Conservation (phyloP, 768 basidiomycete species). For the Hemileccinum rubropunctum region DNA sequence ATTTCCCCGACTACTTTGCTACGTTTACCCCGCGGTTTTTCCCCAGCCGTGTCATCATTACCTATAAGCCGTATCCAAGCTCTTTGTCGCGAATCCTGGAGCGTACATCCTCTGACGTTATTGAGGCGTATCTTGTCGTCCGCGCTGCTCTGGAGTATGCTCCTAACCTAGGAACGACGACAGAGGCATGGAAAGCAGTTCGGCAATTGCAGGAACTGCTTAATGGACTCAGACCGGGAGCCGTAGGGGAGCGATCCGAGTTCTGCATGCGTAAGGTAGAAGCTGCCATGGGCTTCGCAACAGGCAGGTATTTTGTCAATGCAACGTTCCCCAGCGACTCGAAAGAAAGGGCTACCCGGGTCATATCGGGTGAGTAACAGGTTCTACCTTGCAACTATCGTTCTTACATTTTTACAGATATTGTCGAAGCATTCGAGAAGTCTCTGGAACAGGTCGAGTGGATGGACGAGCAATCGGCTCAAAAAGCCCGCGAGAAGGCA, state of each 20-base stretch:
- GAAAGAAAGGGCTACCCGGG: conserved; percentile 72
- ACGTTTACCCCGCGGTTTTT: conserved; percentile 76
- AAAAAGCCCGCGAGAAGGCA: conserved; percentile 83
- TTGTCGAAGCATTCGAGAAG: conserved; percentile 78
- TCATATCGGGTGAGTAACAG: conserved; percentile 64
- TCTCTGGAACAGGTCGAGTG: conserved; percentile 76
- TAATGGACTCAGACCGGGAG: conserved; percentile 84
- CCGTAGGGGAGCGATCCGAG: conserved; percentile 77
- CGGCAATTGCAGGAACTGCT: conserved; percentile 69
- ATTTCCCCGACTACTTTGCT: conserved; percentile 84
- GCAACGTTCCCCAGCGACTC: conserved; percentile 78
- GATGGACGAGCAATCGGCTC: conserved; percentile 87
- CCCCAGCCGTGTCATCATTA: conserved; percentile 76
- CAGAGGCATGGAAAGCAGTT: conserved; percentile 76
- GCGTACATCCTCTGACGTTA: conserved; percentile 59
- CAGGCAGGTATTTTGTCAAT: conserved; percentile 87
- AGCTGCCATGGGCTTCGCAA: conserved; percentile 77
- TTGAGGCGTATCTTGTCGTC: conserved; percentile 87
- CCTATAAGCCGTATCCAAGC: conserved; percentile 72
- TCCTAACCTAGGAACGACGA: conserved; percentile 67
- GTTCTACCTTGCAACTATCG: not conserved
- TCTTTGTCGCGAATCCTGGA: conserved; percentile 69
- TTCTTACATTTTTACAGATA: conserved; percentile 43
- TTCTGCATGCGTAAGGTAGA: conserved; percentile 78
- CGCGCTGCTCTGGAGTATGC: conserved; percentile 69